Base-by-base conservation (phyloP, 2,329 filamentous ascomycete genomes). In the Aspergillus sp. region DNA sequence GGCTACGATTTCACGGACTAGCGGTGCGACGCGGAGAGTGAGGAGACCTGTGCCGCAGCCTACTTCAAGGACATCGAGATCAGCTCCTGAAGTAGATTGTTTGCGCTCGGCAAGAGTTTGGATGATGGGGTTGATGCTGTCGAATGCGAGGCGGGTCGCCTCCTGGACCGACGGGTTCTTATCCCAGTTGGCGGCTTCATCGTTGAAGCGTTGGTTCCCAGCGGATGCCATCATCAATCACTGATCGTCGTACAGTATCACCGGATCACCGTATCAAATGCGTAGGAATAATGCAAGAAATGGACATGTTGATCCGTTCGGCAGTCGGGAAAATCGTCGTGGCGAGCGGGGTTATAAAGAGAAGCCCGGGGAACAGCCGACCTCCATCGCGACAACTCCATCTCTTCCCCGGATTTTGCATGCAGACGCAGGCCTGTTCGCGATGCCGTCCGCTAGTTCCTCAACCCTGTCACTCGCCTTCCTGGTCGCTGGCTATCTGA, bases 31-130 rank as follows among this genome's bases (percentile, higher is more conserved):
- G 8, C 70, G 73, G 47, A 82, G 73, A 9, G 80, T 81, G 23
- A 86, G 75, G 0, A 84, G 76, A 8, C 83, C 83, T 4, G 83
- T 85, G 49, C 83, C 83, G 62, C 81, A 84, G 52, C 83, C 83
- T 17, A 85, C 78, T 68, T 85, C 83, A 3, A 86, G 79, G 7
- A 85, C 75, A 56, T 82, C 74, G 27, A 79, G 66, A 9, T 17
- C 31, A 5, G 33, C 31, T 41, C 21, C 40, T n/a, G 33, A 40
- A 6, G 45, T 14, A 1, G 53, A 11, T 14, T 33, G 44, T 15
- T 59, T 55, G 14, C 67, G 70, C 64, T 60, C 58, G 6, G 65
- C 54, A 19, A 64, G 48, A 5, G 53, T 49, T 2, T 57, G 40
- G 31, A 68, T 65, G 55, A 60, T 46, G 23, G 62, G 63, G 17